Base-by-base conservation (phyloP, 2,329 filamentous ascomycete species). In the Colletotrichum sp. region DNA sequence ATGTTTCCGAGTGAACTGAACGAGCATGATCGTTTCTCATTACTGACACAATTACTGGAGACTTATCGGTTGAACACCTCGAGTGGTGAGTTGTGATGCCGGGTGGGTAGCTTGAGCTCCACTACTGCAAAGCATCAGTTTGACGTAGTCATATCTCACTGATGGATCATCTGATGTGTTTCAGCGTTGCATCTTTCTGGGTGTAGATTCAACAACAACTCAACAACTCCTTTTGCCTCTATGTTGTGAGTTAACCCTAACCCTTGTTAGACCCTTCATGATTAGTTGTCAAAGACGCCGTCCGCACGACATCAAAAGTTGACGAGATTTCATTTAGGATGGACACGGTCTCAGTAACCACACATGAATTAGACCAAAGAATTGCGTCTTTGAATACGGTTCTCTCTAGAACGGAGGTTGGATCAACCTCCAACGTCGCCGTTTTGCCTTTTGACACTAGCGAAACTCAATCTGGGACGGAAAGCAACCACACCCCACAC, bases 311-410 rank as follows among this genome's bases (percentile, higher is more conserved):
- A 5, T 0, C 36, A 44, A n/a, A 6, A 44, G 5, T 2, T 9
- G 0, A 44, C 18, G 16, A 0, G 0, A 5, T 44, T 18, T 9
- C 5, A 0, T 44, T 44, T 2, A 16, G 34, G 1, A 16, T 16
- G 16, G 8, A 18, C 1, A 39, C 8, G 0, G 5, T 3, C 36
- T 44, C 36, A 9, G 36, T 44, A 44, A 2, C 10, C 36, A 44
- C 4, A n/a, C 36, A 18, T 18, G 1, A n/a, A 44, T 6, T 18
- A 44, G 36, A 18, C 3, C 4, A 10, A 44, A 44, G 36, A 1
- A 18, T 6, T 10, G 36, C 8, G 10, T 44, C 36, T 44, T 44
- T 39, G 36, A 16, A 36, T 36, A 36, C 34, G 34, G 34, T 36
- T 36, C 34, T 36, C 34, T 36, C 34, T 6, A 21, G 30, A 66